Evolutionary conservation across 768 basidiomycete species (phyloP), one percentile per base, ranked within the genome.

Genomic region (Austroboletus festivus): DNA sequence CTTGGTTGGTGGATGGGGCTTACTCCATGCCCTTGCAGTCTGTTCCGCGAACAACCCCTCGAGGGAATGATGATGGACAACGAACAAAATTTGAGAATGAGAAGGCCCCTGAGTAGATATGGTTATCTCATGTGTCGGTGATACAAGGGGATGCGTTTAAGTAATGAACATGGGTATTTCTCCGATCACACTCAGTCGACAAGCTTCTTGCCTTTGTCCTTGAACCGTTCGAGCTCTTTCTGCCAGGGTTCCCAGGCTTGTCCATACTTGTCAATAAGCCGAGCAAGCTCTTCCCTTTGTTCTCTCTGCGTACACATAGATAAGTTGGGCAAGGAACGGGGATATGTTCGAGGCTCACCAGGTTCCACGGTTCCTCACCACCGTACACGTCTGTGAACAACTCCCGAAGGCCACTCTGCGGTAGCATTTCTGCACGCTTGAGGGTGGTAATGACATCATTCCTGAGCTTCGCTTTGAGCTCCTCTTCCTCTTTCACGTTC

Each of bases 331-430:
- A 4, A 23, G 2, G 20, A 34, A n/a, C 19, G 9, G 0, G 19
- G 7, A 26, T 2, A 44, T n/a, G 31, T 7, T 15, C 31, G 18
- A 12, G 40, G 76, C 90, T 62, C 62, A 89, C 91, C 55, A 92
- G 69, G 59, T 88, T 89, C 86, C 85, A 89, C 1, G 88, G 89
- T 60, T 86, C 79, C 55, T 89, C 82, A 3, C 89, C 90, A 20
- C 80, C 89, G 64, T 93, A 95, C 9, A 95, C 83, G 54, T 95
- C 92, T 8, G 79, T 84, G 66, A 94, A 94, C 59, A 94, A 69
- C 64, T 91, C 82, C 19, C 81, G 76, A n/a, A 97, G 68, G 61
- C 85, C 81, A 40, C 79, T 73, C 30, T 84, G 79, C 58, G 80
- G 82, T 48, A 86, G 64, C 35, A 71, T 70, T 65, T 96, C 93